Percentiles rank a stretch among this genome's conserved stretches.
Conservation (phyloP, 371 early-diverging fungal genomes). For the Mucor irregularis region DNA sequence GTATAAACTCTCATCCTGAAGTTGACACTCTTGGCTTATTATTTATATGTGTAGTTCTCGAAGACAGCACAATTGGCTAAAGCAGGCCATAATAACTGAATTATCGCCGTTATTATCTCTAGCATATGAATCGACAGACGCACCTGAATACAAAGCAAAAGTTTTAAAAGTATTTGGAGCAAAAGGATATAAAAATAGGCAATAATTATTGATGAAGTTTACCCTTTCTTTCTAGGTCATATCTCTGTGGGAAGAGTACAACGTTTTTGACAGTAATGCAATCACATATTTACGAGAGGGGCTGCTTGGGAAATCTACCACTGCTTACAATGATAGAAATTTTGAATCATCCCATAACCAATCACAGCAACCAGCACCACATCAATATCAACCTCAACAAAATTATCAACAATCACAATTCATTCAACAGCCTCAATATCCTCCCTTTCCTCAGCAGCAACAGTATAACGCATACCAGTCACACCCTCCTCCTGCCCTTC, state of each 20-base stretch:
- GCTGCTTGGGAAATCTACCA: constrained; percentile 23
- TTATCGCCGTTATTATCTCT: constrained; percentile 52
- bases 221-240: constrained; percentile 40
- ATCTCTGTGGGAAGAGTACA: constrained; percentile 55
- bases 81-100: constrained; percentile 46
- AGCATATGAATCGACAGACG: constrained; percentile 51
- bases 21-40: no score
- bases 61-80: constrained; percentile 56
- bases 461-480: neutral
- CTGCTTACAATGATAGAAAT: neutral
- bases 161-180: constrained; percentile 67
- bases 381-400: neutral
- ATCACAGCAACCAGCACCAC: neutral
- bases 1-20: neutral
- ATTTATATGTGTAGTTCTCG: constrained; percentile 50
- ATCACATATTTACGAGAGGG: constrained; percentile 41
- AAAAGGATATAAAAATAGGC: no score
- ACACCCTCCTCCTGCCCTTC: neutral
- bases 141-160: constrained; percentile 48
- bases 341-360: no score
- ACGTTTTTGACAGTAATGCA: constrained; percentile 42
- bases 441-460: neutral
- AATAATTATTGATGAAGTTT: no score
- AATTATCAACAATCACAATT: neutral
- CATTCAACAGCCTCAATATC: neutral